phyloP scores from a whole-genome alignment of 805 yeast species.

The Vanderwaltozyma polyspora region DNA sequence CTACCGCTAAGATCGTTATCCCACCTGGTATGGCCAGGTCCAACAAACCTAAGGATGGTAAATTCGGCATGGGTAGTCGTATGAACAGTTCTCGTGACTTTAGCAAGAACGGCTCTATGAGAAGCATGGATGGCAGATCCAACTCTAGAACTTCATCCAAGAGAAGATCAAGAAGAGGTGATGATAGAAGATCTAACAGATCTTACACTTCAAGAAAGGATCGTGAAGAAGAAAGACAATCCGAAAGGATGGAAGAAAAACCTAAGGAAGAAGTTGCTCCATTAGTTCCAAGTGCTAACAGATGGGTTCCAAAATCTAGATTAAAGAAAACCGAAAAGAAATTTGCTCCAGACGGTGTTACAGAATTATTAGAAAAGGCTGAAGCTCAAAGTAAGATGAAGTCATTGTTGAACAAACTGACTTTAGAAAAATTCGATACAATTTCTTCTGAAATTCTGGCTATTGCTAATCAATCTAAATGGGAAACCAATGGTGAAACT shows the following conservation, averaged over 20 bases:
- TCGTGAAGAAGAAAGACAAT: constrained; percentile 34
- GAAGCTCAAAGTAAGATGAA: constrained; percentile 78
- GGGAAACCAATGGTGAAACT: constrained; percentile 76
- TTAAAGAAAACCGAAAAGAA: constrained; percentile 46
- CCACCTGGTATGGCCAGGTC: constrained; percentile 24
- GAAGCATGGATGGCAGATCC: constrained; percentile 39
- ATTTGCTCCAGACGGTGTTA: constrained; percentile 69
- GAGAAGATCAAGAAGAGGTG: constrained; percentile 38
- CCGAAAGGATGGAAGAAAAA: constrained; percentile 28
- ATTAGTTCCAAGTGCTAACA: constrained; percentile 67
- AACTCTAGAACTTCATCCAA: constrained; percentile 55
- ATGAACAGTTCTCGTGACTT: constrained; percentile 31
- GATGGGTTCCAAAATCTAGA: constrained; percentile 87
- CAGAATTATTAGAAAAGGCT: constrained; percentile 51
- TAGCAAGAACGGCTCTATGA: constrained; percentile 27
- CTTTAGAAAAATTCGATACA: constrained; percentile 80
- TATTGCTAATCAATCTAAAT: constrained; percentile 74
- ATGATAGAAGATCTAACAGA: constrained; percentile 29
- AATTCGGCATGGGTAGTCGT: constrained; percentile 24
- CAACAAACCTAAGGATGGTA: constrained; percentile 23
- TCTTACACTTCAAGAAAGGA: constrained; percentile 30
- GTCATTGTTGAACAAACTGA: constrained; percentile 82
- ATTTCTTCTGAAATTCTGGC: constrained; percentile 66
- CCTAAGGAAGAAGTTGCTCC: constrained; percentile 72
- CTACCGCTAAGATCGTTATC: constrained; percentile 25